phyloP scores from a whole-genome alignment of 768 basidiomycete species.

The Russula virescens region DNA sequence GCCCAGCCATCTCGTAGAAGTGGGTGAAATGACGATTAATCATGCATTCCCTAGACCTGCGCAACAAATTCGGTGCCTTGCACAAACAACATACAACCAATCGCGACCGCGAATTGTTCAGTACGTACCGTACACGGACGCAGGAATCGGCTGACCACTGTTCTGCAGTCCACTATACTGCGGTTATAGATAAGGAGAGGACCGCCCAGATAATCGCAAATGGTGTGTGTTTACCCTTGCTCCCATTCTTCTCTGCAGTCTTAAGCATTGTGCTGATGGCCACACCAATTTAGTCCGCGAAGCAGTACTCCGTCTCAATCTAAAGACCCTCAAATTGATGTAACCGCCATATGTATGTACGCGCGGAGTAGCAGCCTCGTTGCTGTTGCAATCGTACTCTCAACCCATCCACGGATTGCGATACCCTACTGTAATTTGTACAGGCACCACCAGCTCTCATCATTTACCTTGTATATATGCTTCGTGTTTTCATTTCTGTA shows the following conservation, averaged over 20 bases:
- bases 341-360: neutral
- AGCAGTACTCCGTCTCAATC: conserved; percentile 58
- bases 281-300: conserved; percentile 41
- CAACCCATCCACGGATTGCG: neutral
- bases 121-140: conserved; percentile 37
- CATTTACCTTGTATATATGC: conserved; percentile 12
- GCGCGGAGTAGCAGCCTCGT: neutral
- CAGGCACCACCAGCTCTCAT: neutral
- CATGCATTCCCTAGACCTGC: conserved; percentile 48
- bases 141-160: conserved; percentile 2
- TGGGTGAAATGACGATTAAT: neutral
- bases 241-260: too few relatives aligned
- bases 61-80: conserved; percentile 62
- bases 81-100: conserved; percentile 66
- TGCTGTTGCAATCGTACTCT: neutral
- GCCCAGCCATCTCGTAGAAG: conserved; percentile 20
- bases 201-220: conserved; percentile 69
- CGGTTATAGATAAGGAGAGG: conserved; percentile 73
- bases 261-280: neutral
- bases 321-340: conserved; percentile 53
- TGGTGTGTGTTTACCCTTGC: conserved; percentile 39
- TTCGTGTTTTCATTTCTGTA: neutral
- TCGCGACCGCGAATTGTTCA: conserved; percentile 65
- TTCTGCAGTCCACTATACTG: conserved; percentile 63
- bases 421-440: conserved; percentile 4